Percentiles rank a stretch among this genome's conserved stretches.
Conservation (phyloP, 306 rosid species). For the apple (Malus domestica) region ASM211411v1 NC_041800.1:3288501-3289000, state of each 20-base stretch:
- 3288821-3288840: conserved; percentile 77
- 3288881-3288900: not conserved
- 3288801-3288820: no score
- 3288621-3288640: not conserved
- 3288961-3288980: conserved; percentile 42
- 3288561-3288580: not conserved
- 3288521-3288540: no score
- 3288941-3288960: not conserved
- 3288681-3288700: not conserved
- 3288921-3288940: not conserved
- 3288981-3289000: conserved; percentile 94
- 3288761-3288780: conserved; percentile 99
- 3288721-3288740: conserved; percentile 98
- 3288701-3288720: not conserved
- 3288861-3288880: conserved; percentile 98
- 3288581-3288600: not conserved
- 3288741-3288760: conserved; percentile 95
- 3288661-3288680: not conserved
- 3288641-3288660: not conserved
- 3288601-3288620: not conserved
- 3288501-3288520: no score
- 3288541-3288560: not conserved
- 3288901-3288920: not conserved
- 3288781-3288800: conserved; percentile 63
- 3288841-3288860: conserved; percentile 94